Evolutionary conservation across 768 basidiomycete species (phyloP).

Genomic region (Lactarius deliciosus): DNA sequence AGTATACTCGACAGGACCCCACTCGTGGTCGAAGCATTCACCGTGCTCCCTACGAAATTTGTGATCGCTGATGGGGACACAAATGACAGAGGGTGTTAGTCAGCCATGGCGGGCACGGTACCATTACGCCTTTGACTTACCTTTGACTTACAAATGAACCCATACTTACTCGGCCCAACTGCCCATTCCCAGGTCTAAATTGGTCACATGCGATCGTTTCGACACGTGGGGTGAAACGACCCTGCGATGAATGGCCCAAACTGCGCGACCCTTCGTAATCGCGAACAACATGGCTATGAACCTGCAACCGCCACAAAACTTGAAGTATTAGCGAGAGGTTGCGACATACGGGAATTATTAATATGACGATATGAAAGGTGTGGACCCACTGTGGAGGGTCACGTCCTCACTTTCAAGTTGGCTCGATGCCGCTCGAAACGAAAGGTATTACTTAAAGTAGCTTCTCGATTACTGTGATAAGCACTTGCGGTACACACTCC

Average conservation of each 20-base stretch:
- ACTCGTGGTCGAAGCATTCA: neutral
- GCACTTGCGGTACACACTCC: too few species aligned
- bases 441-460: too few species aligned
- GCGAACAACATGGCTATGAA: conserved; percentile 1
- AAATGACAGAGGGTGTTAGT: too few species aligned
- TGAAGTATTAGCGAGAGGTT: neutral
- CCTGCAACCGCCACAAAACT: neutral
- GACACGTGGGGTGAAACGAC: neutral
- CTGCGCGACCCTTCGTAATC: neutral
- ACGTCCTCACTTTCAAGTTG: too few species aligned
- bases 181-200: neutral
- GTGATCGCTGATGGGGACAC: neutral
- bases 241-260: conserved; percentile 9
- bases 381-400: conserved; percentile 8
- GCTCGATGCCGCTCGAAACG: too few species aligned
- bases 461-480: too few species aligned
- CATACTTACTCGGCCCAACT: neutral
- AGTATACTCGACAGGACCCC: neutral
- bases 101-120: too few species aligned
- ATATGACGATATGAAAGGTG: neutral
- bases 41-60: conserved; percentile 8
- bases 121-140: too few species aligned
- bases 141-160: neutral
- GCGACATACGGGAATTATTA: neutral
- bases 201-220: neutral